Conservation (phyloP, 176 grass and related monocot species). For the Luzula sylvatica region DNA sequence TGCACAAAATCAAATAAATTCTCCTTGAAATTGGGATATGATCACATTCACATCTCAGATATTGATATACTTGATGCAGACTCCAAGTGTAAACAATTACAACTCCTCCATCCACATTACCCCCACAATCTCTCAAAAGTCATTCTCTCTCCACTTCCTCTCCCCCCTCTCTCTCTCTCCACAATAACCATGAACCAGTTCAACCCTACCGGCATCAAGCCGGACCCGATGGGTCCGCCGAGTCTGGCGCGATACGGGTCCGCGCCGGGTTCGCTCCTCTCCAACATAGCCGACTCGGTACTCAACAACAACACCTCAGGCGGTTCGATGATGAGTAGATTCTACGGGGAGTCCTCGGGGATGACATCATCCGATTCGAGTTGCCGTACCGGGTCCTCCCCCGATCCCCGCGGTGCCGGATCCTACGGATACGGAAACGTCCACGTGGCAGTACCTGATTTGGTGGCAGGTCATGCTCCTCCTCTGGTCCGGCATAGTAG, state of each 20-base stretch:
- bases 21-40: no score
- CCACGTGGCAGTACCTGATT: neutral
- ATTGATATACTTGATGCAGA: no score
- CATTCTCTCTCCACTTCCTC: neutral
- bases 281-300: constrained; percentile 47
- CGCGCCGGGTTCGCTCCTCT: constrained; percentile 59
- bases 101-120: neutral
- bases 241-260: constrained; percentile 62
- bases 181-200: constrained; percentile 42
- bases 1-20: no score
- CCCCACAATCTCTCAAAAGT: neutral
- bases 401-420: constrained; percentile 30
- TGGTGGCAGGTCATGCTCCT: neutral
- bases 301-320: constrained; percentile 2
- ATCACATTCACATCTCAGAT: no score
- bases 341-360: constrained; percentile 41
- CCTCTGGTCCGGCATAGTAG: constrained; percentile 69
- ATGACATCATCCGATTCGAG: constrained; percentile 66
- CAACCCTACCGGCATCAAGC: constrained; percentile 24
- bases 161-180: neutral
- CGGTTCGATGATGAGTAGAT: constrained; percentile 19
- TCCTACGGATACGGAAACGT: neutral
- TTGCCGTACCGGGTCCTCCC: constrained; percentile 38
- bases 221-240: constrained; percentile 4
- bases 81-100: no score